phyloP scores from a whole-genome alignment of 176 grass and related monocot species.

The Carex scoparia region DNA sequence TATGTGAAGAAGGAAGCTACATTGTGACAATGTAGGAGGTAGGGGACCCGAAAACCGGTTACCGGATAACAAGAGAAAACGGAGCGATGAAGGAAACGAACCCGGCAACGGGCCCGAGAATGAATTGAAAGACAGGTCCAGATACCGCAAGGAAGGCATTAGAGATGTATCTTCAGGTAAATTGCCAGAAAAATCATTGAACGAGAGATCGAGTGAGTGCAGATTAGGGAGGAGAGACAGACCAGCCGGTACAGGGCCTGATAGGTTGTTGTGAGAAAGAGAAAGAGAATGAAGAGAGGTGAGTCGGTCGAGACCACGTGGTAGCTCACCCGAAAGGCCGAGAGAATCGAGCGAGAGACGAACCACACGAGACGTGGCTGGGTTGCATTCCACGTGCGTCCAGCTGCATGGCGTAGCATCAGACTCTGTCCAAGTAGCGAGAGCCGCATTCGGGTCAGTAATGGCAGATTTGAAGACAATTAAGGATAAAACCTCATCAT shows the following conservation, averaged over 20 bases:
- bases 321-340: slow-evolving; percentile 56
- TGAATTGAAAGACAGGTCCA: slow-evolving; percentile 68
- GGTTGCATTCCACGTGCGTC: slow-evolving; percentile 75
- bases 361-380: slow-evolving; percentile 66
- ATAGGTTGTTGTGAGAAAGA: slow-evolving; percentile 73
- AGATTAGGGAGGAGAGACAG: slow-evolving; percentile 61
- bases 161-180: slow-evolving; percentile 56
- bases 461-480: slow-evolving; percentile 73
- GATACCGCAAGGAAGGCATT: slow-evolving; percentile 39
- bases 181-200: slow-evolving; percentile 59
- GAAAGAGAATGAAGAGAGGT: slow-evolving; percentile 52
- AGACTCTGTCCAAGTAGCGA: slow-evolving; percentile 64
- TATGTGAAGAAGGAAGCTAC: slow-evolving; percentile 58
- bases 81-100: slow-evolving; percentile 40
- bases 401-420: slow-evolving; percentile 74
- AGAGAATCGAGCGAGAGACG: slow-evolving; percentile 57
- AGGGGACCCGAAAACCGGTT: slow-evolving; percentile 72
- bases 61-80: slow-evolving; percentile 54
- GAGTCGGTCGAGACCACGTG: slow-evolving; percentile 77
- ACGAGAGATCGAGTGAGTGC: slow-evolving; percentile 74
- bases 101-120: slow-evolving; percentile 53
- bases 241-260: slow-evolving; percentile 48
- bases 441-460: slow-evolving; percentile 44
- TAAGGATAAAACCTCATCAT: slow-evolving; percentile 83
- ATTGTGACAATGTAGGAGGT: slow-evolving; percentile 32